Evolutionary conservation across 225 moss, liverwort and hornwort species (phyloP).

Genomic region (Bryum argenteum): DNA sequence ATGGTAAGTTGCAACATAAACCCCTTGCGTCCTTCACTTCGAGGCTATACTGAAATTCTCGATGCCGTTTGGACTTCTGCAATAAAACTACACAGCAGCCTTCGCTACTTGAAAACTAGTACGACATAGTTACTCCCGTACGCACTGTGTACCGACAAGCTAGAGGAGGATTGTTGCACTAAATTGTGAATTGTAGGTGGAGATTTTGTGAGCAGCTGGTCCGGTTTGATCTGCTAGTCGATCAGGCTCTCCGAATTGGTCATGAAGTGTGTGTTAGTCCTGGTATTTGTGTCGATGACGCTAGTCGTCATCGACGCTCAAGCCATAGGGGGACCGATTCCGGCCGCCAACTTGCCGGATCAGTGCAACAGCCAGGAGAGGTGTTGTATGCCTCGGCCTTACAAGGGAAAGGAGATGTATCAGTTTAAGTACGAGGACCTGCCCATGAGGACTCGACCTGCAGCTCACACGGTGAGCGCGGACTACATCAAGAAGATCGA

Average conservation of each 20-base stretch:
- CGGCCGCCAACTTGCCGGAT: constrained; percentile 23
- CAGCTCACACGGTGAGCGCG: constrained; percentile 30
- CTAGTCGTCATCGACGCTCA: not conserved
- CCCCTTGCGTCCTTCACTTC: too few relatives aligned
- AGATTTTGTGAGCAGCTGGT: too few relatives aligned
- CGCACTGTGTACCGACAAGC: too few relatives aligned
- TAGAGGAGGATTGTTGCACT: too few relatives aligned
- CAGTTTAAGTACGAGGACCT: constrained; percentile 24
- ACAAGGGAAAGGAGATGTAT: constrained; percentile 23
- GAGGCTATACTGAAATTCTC: too few relatives aligned
- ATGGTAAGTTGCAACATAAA: too few relatives aligned
- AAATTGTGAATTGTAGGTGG: too few relatives aligned
- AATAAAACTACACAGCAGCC: too few relatives aligned
- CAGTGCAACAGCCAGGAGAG: constrained; percentile 39
- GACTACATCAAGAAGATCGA: constrained; percentile 22
- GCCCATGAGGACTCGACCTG: constrained; percentile 27
- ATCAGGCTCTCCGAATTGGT: not conserved
- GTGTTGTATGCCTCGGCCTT: constrained; percentile 45
- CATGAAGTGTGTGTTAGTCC: constrained; percentile 1
- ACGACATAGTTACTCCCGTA: too few relatives aligned
- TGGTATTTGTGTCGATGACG: not conserved
- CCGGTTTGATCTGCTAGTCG: too few relatives aligned
- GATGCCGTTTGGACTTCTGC: too few relatives aligned
- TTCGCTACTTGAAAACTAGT: too few relatives aligned
- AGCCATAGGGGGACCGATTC: constrained; percentile 13